These are phyloP conservation scores for Elsinoe necatrix DNA, from an alignment of 2,329 filamentous ascomycete species.

Conservation along the genomic window DNA sequence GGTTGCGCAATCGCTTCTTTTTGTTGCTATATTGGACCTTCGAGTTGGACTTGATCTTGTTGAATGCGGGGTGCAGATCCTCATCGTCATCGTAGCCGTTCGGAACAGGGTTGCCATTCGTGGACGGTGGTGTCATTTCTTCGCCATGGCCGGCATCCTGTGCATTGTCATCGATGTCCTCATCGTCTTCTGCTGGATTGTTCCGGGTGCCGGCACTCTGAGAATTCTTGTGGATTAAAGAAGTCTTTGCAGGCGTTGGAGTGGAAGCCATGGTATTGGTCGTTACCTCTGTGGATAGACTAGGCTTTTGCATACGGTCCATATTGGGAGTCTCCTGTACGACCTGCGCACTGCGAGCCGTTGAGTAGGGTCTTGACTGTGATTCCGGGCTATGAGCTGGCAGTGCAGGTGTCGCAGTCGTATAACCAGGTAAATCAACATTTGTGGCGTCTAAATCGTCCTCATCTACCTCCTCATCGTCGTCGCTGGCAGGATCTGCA, in stretches of 20 bases:
- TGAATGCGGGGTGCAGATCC: background rate
- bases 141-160: no score
- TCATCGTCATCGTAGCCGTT: background rate
- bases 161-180: no score
- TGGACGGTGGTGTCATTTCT: no score
- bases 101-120: background rate
- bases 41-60: background rate
- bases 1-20: background rate
- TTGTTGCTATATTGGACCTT: background rate
- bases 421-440: background rate
- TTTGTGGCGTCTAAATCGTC: background rate
- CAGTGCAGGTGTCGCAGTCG: background rate
- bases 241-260: no score
- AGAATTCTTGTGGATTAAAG: no score
- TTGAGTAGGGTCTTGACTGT: background rate
- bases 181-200: no score
- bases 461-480: background rate
- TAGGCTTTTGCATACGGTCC: background rate
- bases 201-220: no score
- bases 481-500: background rate
- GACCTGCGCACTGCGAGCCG: background rate
- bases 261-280: background rate
- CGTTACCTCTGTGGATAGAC: background rate
- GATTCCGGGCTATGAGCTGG: background rate
- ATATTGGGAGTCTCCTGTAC: constrained; percentile 1